A percentile compares a stretch with the other conserved stretches of the same genome.
Conservation (phyloP, 2,329 filamentous ascomycete genomes). For the Chaetomium olivaceum region DNA sequence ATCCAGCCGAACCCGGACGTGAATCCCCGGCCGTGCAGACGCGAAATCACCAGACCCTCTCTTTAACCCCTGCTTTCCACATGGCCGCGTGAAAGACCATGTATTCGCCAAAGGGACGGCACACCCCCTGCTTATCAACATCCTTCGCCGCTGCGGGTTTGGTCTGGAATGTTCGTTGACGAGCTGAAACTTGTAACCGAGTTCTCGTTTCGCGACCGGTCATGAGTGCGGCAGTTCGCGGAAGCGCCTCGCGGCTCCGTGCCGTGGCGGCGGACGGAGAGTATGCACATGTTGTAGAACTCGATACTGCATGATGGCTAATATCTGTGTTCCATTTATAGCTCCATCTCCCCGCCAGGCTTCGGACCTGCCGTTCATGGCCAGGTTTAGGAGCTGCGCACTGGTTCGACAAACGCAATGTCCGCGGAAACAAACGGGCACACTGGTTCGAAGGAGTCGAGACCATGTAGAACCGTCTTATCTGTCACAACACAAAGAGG, state of each 20-base stretch:
- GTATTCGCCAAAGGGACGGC: neutral
- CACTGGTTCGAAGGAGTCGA: neutral
- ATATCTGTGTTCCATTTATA: neutral
- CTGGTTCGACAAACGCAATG: neutral
- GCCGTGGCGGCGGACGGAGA: neutral
- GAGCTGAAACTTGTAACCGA: neutral
- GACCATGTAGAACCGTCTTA: neutral
- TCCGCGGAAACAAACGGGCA: neutral
- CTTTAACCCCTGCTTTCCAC: neutral
- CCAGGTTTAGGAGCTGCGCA: neutral
- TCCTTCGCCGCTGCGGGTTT: neutral
- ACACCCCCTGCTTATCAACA: neutral
- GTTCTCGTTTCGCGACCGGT: neutral
- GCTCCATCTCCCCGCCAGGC: neutral
- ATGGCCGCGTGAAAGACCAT: neutral
- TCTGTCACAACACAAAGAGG: neutral
- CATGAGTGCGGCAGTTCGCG: neutral
- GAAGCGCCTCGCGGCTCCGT: neutral
- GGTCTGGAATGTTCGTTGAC: neutral
- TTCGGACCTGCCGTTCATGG: neutral
- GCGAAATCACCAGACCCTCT: conserved; percentile 1
- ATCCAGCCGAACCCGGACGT: neutral
- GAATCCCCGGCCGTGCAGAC: conserved; percentile 1
- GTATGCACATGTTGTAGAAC: neutral
- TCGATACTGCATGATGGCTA: neutral